phyloP scores from a whole-genome alignment of 164 flowering plant species.

The Magnolia kwangsiensis region DNA sequence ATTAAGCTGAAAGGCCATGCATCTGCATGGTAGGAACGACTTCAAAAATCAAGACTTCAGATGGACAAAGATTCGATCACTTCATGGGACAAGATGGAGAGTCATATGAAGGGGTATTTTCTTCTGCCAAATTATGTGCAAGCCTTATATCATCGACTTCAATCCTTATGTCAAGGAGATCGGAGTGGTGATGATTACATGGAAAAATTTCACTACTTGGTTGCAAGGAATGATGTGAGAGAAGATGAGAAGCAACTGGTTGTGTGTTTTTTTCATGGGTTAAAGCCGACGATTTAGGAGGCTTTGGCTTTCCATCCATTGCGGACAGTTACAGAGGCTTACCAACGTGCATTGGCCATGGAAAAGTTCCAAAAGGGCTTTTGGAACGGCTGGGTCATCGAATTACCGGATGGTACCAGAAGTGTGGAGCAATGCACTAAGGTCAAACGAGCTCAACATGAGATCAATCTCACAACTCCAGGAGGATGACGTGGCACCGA shows the following conservation, averaged over 20 bases:
- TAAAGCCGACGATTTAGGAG: neutral
- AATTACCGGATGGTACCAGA: neutral
- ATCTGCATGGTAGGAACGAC: constrained; percentile 9
- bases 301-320: neutral
- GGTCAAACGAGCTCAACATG: neutral
- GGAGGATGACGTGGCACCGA: neutral
- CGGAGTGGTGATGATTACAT: neutral
- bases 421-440: neutral
- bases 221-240: neutral
- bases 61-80: neutral
- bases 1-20: neutral
- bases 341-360: neutral
- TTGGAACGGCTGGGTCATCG: no score
- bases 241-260: neutral
- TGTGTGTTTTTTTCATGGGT: neutral
- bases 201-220: neutral
- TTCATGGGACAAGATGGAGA: neutral
- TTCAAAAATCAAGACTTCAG: neutral
- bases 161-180: neutral
- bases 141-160: neutral
- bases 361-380: neutral
- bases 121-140: neutral
- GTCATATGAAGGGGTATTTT: neutral
- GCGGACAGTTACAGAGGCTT: neutral
- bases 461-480: neutral